Evolutionary conservation across 768 basidiomycete genomes (phyloP).

Genomic region (Termitomyces eurrhizus): DNA sequence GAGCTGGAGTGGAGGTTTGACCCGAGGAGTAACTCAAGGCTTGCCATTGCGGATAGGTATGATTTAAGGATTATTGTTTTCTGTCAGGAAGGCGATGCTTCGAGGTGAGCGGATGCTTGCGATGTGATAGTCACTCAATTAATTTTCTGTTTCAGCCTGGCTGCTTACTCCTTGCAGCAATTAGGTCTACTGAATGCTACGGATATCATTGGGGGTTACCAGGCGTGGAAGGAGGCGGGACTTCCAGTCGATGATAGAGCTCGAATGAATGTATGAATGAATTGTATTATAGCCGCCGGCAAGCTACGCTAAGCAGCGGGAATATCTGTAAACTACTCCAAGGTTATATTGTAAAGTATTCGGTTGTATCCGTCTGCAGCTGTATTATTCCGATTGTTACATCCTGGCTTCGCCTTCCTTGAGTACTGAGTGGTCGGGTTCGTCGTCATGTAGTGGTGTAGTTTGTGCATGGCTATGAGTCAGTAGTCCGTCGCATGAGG

Average conservation of each 20-base stretch:
- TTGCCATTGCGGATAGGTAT: slow-evolving; percentile 70
- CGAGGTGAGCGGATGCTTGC: slow-evolving; percentile 33
- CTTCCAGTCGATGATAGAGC: slow-evolving; percentile 45
- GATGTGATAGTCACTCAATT: not conserved
- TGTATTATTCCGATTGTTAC: too few relatives aligned
- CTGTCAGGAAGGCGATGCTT: slow-evolving; percentile 70
- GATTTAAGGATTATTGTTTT: slow-evolving; percentile 73
- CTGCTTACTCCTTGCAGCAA: slow-evolving; percentile 64
- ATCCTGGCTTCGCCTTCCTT: too few relatives aligned
- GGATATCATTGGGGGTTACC: slow-evolving; percentile 72
- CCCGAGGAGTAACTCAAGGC: slow-evolving; percentile 53
- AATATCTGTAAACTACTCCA: too few relatives aligned
- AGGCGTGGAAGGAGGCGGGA: slow-evolving; percentile 66
- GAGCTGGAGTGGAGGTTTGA: slow-evolving; percentile 81
- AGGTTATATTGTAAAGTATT: too few relatives aligned
- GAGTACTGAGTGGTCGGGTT: too few relatives aligned
- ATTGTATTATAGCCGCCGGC: too few relatives aligned
- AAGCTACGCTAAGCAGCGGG: too few relatives aligned
- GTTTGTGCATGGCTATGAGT: too few relatives aligned
- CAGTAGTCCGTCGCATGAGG: too few relatives aligned
- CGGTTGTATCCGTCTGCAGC: too few relatives aligned
- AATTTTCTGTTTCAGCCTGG: slow-evolving; percentile 40
- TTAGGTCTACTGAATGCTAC: slow-evolving; percentile 72
- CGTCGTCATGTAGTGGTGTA: too few relatives aligned
- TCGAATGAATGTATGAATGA: too few relatives aligned